A percentile compares a stretch with the other conserved stretches of the same genome.
Evolutionary conservation across 2,329 filamentous ascomycete species (phyloP).

Genomic region (Phoma sp.): DNA sequence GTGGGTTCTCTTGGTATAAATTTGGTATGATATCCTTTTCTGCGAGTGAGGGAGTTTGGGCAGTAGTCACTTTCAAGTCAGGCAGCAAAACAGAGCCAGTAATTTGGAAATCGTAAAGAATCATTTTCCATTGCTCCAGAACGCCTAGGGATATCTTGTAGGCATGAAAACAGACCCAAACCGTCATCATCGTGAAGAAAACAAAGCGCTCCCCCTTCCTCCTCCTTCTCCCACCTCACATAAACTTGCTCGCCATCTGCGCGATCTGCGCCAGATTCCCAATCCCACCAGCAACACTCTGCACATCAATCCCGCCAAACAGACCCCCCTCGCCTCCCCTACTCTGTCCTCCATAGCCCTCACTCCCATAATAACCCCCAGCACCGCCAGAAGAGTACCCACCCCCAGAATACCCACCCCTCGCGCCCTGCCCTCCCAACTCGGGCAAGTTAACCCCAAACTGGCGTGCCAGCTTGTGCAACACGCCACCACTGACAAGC

Average conservation of each 20-base stretch:
- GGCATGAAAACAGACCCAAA: background rate
- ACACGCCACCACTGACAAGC: constrained; percentile 79
- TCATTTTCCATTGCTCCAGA: background rate
- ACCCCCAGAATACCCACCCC: constrained; percentile 29
- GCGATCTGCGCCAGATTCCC: constrained; percentile 53
- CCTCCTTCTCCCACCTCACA: constrained; percentile 42
- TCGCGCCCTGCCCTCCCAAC: constrained; percentile 40
- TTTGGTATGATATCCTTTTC: constrained; percentile 7
- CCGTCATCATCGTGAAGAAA: background rate
- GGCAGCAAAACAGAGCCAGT: background rate
- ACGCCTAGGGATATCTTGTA: constrained; percentile 8
- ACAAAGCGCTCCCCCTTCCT: background rate
- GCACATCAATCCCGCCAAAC: constrained; percentile 36
- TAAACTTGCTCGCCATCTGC: constrained; percentile 53
- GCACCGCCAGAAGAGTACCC: constrained; percentile 20
- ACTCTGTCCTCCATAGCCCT: constrained; percentile 47
- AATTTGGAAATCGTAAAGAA: background rate
- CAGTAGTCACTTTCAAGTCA: background rate
- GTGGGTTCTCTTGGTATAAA: background rate
- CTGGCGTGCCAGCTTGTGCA: constrained; percentile 76
- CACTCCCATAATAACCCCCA: constrained; percentile 54
- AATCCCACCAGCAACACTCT: constrained; percentile 34
- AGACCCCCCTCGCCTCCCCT: constrained; percentile 24
- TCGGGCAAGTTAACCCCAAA: constrained; percentile 80
- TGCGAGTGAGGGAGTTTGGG: background rate